Percentiles rank a stretch among this genome's conserved stretches.
Conservation (phyloP, 495 filamentous ascomycete genomes). For the Penicillium argentinense region DNA sequence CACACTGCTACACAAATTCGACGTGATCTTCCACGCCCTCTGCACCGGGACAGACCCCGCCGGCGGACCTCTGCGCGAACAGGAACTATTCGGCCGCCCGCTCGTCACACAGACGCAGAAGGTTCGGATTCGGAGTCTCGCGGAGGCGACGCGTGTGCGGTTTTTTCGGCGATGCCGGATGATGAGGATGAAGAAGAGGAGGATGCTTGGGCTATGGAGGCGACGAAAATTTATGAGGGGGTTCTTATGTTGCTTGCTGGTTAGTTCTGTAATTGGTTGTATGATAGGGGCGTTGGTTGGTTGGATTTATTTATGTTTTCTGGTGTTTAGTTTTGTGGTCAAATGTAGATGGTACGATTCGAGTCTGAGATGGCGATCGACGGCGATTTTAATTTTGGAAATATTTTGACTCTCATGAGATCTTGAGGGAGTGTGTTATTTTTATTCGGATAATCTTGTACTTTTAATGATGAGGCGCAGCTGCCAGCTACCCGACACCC, state of each 20-base stretch:
- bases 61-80: constrained; percentile 64
- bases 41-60: constrained; percentile 65
- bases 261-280: constrained; percentile 30
- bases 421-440: no score
- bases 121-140: constrained; percentile 76
- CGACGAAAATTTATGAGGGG: constrained; percentile 73
- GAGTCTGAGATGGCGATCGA: no score
- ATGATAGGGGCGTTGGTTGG: constrained; percentile 2
- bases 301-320: background rate
- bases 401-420: no score
- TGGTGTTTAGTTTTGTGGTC: no score
- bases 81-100: constrained; percentile 42
- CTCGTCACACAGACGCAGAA: constrained; percentile 67
- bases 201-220: constrained; percentile 61
- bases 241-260: constrained; percentile 72
- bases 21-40: constrained; percentile 72
- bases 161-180: constrained; percentile 58
- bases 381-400: no score
- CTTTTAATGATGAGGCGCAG: no score
- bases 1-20: constrained; percentile 68
- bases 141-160: constrained; percentile 50
- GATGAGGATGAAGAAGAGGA: constrained; percentile 36
- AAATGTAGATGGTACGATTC: no score
- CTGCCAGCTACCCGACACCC: no score
- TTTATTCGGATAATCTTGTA: no score